Conservation (phyloP, 345 rosid genomes). For the Aquilaria malaccensis region DNA sequence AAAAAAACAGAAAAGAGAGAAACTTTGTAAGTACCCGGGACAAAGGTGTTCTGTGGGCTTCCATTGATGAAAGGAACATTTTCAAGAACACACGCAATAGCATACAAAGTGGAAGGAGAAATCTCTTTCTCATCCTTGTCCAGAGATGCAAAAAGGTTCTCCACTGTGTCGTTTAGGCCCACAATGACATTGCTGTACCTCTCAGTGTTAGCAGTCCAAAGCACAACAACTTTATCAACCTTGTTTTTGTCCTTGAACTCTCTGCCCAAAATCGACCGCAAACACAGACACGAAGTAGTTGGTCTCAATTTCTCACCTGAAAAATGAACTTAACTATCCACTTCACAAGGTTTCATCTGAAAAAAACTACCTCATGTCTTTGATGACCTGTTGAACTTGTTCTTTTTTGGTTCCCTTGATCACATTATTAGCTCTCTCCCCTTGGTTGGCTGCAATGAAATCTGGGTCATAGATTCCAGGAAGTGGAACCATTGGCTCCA, state of each 20-base stretch:
- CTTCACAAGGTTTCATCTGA: neutral
- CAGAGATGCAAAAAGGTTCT: constrained; percentile 74
- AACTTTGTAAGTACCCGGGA: constrained; percentile 53
- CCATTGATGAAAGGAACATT: constrained; percentile 94
- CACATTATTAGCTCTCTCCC: constrained; percentile 80
- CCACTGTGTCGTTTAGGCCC: constrained; percentile 88
- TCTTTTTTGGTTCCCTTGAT: constrained; percentile 85
- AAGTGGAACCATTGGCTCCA: constrained; percentile 91
- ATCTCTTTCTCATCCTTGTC: constrained; percentile 86
- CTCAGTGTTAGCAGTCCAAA: constrained; percentile 99
- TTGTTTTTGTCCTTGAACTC: constrained; percentile 80
- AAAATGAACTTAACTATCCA: neutral
- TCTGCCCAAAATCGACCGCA: constrained; percentile 27
- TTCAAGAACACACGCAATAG: constrained; percentile 83
- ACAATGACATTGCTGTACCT: constrained; percentile 80
- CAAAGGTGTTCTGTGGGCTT: constrained; percentile 97
- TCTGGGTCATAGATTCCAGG: constrained; percentile 88
- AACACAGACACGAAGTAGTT: neutral
- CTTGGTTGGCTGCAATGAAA: constrained; percentile 97
- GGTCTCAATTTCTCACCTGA: neutral
- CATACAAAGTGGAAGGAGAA: constrained; percentile 90
- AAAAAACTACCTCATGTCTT: constrained; percentile 67
- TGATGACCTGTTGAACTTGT: constrained; percentile 68
- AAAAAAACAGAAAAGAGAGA: neutral
- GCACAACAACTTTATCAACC: constrained; percentile 85